A percentile compares a stretch with the other conserved stretches of the same genome.
Conservation (phyloP, 2,329 filamentous ascomycete species). For the Penicillium expansum region DNA sequence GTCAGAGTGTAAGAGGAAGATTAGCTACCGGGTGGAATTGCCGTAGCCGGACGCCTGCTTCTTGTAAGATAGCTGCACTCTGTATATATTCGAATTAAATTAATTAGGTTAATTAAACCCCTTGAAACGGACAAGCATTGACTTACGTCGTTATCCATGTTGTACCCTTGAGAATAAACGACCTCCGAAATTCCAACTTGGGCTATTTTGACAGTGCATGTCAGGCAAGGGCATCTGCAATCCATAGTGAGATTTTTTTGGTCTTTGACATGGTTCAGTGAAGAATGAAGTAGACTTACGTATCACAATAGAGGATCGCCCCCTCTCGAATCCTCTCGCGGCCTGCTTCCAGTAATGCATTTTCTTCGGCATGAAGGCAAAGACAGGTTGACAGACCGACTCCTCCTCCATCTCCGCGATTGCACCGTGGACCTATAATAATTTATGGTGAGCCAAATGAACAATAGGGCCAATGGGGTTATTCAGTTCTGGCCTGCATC, state of each 20-base stretch:
- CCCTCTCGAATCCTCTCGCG: constrained; percentile 82
- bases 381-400: constrained; percentile 79
- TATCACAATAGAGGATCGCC: constrained; percentile 87
- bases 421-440: constrained; percentile 65
- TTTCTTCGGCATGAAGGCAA: constrained; percentile 98
- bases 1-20: not conserved
- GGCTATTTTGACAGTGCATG: constrained; percentile 97
- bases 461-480: not conserved
- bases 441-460: constrained; percentile 8
- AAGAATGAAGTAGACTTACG: constrained; percentile 41
- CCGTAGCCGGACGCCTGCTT: constrained; percentile 78
- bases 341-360: constrained; percentile 90
- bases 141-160: constrained; percentile 74
- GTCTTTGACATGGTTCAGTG: not conserved
- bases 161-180: constrained; percentile 89
- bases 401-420: constrained; percentile 68
- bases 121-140: not conserved
- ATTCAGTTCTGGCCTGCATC: not conserved
- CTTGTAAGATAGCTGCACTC: constrained; percentile 75
- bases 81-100: constrained; percentile 23
- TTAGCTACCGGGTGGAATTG: constrained; percentile 75
- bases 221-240: constrained; percentile 79
- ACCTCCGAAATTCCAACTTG: constrained; percentile 96
- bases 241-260: not conserved
- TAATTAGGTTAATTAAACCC: not conserved